These are phyloP conservation scores for Cytospora piceae DNA, from an alignment of 2,329 filamentous ascomycete species.

Conservation along the genomic window DNA sequence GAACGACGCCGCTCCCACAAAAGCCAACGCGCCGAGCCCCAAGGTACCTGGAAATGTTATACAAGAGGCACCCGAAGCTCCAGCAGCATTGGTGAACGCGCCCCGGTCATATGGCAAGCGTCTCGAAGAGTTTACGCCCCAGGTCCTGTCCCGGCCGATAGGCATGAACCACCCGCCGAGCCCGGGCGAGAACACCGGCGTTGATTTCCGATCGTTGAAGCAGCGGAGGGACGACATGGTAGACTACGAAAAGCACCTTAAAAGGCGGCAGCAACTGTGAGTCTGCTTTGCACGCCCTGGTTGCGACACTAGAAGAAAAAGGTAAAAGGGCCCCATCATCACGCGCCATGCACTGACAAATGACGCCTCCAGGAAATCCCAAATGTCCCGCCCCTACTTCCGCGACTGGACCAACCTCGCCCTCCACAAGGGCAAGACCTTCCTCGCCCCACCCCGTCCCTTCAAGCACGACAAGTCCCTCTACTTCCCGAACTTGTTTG, in stretches of 20 bases:
- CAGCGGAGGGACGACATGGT: constrained; percentile 80
- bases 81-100: constrained; percentile 58
- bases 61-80: constrained; percentile 26
- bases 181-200: constrained; percentile 79
- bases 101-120: constrained; percentile 64
- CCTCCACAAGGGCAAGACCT: constrained; percentile 87
- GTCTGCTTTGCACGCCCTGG: constrained; percentile 30
- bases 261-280: constrained; percentile 75
- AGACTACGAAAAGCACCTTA: constrained; percentile 82
- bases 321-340: not conserved
- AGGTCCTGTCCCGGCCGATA: constrained; percentile 72
- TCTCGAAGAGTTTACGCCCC: constrained; percentile 59
- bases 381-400: constrained; percentile 88
- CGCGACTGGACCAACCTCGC: constrained; percentile 89
- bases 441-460: constrained; percentile 79
- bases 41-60: constrained; percentile 31
- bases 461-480: constrained; percentile 83
- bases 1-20: constrained; percentile 26
- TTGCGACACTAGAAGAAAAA: not conserved
- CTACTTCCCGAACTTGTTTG: constrained; percentile 92
- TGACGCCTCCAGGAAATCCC: constrained; percentile 59
- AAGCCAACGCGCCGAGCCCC: constrained; percentile 26
- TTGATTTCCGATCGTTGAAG: constrained; percentile 67
- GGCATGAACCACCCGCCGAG: constrained; percentile 76
- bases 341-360: constrained; percentile 10